Evolutionary conservation across 306 rosid genomes (phyloP).

Genomic region (Fragaria ananassa): DNA sequence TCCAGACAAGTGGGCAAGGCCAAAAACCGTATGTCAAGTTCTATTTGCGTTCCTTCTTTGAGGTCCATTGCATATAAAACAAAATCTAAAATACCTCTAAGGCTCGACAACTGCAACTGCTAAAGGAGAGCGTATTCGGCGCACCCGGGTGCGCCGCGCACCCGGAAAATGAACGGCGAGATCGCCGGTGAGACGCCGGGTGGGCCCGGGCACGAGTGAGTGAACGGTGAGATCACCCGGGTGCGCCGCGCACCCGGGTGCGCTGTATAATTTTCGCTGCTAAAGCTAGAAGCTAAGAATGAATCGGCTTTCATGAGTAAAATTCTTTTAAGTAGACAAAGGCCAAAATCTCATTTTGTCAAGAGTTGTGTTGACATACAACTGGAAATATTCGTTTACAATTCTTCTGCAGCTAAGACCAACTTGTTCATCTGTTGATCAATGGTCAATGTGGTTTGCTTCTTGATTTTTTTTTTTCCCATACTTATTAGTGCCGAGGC

Average conservation of each 20-base stretch:
- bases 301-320: background rate
- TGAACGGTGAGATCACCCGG: too few relatives aligned
- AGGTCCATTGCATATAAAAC: constrained; percentile 33
- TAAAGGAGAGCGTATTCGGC: too few relatives aligned
- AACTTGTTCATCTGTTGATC: constrained; percentile 1
- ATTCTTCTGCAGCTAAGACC: constrained; percentile 24
- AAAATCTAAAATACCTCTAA: constrained; percentile 15
- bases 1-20: constrained; percentile 44
- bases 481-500: background rate
- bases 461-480: background rate
- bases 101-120: constrained; percentile 19
- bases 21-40: constrained; percentile 75
- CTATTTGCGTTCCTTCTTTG: constrained; percentile 83
- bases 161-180: too few relatives aligned
- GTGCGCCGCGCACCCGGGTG: too few relatives aligned
- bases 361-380: constrained; percentile 5
- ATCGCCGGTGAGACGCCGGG: too few relatives aligned
- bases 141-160: too few relatives aligned
- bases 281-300: background rate
- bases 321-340: constrained; percentile 17
- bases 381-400: constrained; percentile 24
- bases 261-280: too few relatives aligned
- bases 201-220: too few relatives aligned
- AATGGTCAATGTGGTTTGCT: constrained; percentile 12
- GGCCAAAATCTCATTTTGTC: constrained; percentile 28